Percentiles rank a stretch among this genome's conserved stretches.
phyloP scores from a whole-genome alignment of 2,329 filamentous ascomycete species.

The Cercospora brassicicola region DNA sequence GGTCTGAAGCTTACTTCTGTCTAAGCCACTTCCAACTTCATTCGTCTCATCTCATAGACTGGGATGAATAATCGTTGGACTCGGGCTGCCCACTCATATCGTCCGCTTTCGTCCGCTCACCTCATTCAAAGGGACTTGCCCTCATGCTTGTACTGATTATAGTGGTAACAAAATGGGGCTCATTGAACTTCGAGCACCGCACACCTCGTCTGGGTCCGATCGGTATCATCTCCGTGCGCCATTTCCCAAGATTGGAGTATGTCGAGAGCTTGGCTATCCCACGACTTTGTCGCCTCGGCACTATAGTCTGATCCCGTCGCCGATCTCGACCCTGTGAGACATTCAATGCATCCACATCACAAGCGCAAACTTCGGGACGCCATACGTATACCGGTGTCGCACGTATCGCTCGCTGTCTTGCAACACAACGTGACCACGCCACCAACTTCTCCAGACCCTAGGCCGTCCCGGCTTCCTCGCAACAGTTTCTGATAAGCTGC shows the following conservation, averaged over 20 bases:
- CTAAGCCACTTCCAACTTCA: not conserved
- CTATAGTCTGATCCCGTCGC: not conserved
- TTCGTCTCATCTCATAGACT: not conserved
- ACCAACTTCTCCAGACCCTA: not conserved
- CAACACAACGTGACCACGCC: not conserved
- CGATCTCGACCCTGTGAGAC: not conserved
- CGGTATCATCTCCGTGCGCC: not conserved
- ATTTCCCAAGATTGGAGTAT: not conserved
- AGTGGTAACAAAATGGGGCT: not conserved
- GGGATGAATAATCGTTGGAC: not conserved
- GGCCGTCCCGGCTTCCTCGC: not conserved
- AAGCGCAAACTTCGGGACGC: not conserved
- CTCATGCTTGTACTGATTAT: no score
- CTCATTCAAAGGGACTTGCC: not conserved
- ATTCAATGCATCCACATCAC: not conserved
- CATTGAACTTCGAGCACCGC: not conserved
- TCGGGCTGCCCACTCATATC: not conserved
- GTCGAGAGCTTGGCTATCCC: not conserved
- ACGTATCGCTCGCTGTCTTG: not conserved
- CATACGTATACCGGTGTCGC: not conserved
- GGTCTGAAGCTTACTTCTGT: not conserved
- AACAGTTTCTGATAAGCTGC: not conserved
- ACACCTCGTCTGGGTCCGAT: not conserved
- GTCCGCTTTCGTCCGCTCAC: not conserved
- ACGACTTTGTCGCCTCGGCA: conserved; percentile 4